phyloP scores from a whole-genome alignment of 1,284 basidiomycete genomes.

The Polyporus tsugae region DNA sequence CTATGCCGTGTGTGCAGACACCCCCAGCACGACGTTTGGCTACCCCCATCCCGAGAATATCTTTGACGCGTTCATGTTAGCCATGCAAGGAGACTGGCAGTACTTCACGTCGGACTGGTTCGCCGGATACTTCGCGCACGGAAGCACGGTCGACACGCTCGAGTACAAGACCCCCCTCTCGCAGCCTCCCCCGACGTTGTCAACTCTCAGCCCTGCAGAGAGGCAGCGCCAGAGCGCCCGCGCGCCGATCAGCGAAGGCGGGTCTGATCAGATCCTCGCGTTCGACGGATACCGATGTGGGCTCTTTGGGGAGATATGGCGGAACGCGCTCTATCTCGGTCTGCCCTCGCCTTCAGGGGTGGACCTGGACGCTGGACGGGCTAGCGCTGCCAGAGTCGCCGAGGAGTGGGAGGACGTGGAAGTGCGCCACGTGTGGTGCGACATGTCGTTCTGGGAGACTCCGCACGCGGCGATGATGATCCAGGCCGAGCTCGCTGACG shows the following conservation, averaged over 20 bases:
- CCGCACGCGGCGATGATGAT: conserved; percentile 9
- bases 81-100: background rate
- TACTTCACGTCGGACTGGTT: conserved; percentile 14
- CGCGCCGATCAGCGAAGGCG: conserved; percentile 5
- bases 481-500: conserved; percentile 17
- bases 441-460: conserved; percentile 20
- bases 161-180: conserved; percentile 2
- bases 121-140: conserved; percentile 28
- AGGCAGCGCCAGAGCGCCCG: background rate
- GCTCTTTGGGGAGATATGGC: conserved; percentile 11
- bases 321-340: conserved; percentile 5
- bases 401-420: conserved; percentile 10
- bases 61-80: conserved; percentile 22
- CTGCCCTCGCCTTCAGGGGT: background rate
- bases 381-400: background rate
- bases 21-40: conserved; percentile 12
- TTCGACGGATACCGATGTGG: conserved; percentile 4
- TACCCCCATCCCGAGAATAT: conserved; percentile 11
- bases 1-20: background rate
- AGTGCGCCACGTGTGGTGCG: conserved; percentile 20
- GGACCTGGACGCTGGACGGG: background rate
- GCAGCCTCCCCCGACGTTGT: conserved; percentile 17
- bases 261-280: conserved; percentile 23
- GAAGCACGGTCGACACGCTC: conserved; percentile 19
- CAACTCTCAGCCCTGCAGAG: conserved; percentile 18